Conservation (phyloP, 164 flowering plant genomes). For the Vitis cinerea region DNA sequence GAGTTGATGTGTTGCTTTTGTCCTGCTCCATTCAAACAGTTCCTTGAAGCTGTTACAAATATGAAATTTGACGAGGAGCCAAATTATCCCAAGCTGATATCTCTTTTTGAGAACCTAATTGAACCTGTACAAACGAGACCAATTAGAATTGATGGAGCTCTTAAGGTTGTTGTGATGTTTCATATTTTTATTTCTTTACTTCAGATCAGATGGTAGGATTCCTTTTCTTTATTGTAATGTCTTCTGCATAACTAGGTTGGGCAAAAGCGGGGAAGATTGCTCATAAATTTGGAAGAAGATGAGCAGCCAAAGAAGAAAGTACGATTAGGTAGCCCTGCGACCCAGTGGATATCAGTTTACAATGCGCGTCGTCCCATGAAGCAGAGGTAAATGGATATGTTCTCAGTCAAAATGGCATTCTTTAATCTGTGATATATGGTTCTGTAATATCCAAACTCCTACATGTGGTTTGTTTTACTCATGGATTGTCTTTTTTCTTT, state of each 20-base stretch:
- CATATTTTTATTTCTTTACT: not conserved
- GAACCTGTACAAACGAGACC: conserved; percentile 62
- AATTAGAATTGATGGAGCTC: conserved; percentile 76
- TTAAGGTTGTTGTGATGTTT: conserved; percentile 46
- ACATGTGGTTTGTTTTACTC: no score
- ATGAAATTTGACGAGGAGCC: conserved; percentile 97
- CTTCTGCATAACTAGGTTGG: conserved; percentile 52
- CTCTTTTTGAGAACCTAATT: conserved; percentile 66
- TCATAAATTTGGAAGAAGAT: conserved; percentile 75
- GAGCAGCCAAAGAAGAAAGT: conserved; percentile 88
- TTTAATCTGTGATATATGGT: not conserved
- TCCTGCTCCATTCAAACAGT: conserved; percentile 70
- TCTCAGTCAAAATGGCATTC: not conserved
- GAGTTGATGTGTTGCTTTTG: conserved; percentile 80
- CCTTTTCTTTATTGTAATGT: not conserved
- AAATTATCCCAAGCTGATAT: conserved; percentile 68
- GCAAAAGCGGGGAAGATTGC: conserved; percentile 78
- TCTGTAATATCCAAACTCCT: no score
- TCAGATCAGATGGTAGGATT: not conserved
- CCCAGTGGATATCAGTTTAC: conserved; percentile 91
- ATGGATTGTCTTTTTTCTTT: no score
- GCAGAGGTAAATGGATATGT: conserved; percentile 56
- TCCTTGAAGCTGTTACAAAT: conserved; percentile 74
- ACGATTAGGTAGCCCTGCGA: conserved; percentile 87
- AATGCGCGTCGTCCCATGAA: conserved; percentile 92